Evolutionary conservation across 169 alveolate genomes (phyloP).

Genomic region (Eimeria maxima): DNA sequence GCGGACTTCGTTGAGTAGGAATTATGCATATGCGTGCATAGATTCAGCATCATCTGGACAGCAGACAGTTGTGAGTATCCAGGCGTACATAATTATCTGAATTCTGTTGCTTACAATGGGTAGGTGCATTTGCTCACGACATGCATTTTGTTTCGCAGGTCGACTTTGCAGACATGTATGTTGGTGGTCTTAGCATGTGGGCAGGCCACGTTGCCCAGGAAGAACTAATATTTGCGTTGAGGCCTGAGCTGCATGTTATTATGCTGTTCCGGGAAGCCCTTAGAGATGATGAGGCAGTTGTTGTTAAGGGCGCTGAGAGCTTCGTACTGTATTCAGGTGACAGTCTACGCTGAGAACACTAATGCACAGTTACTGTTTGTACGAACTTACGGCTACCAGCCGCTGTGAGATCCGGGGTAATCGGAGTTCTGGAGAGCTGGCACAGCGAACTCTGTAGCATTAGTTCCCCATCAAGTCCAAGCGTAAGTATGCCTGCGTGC

Average conservation of each 20-base stretch:
- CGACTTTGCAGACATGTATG: constrained; percentile 76
- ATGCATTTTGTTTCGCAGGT: constrained; percentile 32
- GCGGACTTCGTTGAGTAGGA: neutral
- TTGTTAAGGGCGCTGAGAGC: constrained; percentile 73
- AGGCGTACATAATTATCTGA: neutral
- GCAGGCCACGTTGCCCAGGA: constrained; percentile 77
- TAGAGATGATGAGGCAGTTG: constrained; percentile 60
- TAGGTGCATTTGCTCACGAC: neutral
- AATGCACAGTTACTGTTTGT: neutral
- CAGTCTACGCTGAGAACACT: neutral
- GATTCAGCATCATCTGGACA: neutral
- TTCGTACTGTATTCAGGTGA: constrained; percentile 55
- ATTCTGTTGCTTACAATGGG: neutral
- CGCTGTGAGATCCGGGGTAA: neutral
- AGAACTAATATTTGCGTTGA: constrained; percentile 24
- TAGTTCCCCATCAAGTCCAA: neutral
- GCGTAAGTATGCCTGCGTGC: neutral
- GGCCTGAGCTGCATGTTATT: constrained; percentile 38
- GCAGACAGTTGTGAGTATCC: too few relatives aligned
- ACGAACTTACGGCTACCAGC: neutral
- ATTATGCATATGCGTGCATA: too few relatives aligned
- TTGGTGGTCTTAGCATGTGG: constrained; percentile 77
- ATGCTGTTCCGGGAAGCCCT: constrained; percentile 48
- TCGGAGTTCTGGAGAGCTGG: neutral
- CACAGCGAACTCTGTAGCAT: neutral